Conservation (phyloP, 179 eudicot species). For the Patellifolia procumbens region DNA sequence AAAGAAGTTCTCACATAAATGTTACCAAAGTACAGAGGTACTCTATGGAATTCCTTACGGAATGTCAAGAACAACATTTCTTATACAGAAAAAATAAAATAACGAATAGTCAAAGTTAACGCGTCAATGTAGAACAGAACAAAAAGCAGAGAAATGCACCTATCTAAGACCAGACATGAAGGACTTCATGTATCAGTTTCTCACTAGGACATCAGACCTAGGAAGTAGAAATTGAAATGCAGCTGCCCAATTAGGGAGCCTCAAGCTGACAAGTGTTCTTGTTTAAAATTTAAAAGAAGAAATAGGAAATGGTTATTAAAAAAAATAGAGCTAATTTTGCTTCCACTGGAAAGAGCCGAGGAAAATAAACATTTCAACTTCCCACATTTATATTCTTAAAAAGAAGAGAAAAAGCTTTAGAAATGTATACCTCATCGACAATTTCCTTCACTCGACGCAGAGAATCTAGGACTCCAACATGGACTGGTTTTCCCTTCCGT, state of each 20-base stretch:
- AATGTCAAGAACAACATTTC: no score
- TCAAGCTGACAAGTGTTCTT: background rate
- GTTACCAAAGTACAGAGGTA: background rate
- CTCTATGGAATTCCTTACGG: background rate
- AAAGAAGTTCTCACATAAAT: background rate
- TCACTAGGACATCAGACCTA: background rate
- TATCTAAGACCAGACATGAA: background rate
- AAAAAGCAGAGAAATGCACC: background rate
- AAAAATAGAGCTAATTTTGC: background rate
- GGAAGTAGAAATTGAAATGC: background rate
- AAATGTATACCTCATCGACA: constrained; percentile 84
- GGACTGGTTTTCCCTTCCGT: constrained; percentile 66
- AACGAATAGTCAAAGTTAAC: no score
- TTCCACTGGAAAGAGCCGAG: background rate
- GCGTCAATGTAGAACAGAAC: no score
- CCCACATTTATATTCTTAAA: background rate
- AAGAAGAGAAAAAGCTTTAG: background rate
- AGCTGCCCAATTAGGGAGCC: background rate
- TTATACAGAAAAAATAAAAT: no score
- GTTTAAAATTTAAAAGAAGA: background rate
- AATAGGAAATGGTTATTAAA: background rate
- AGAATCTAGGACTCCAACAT: constrained; percentile 71
- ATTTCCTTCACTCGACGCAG: constrained; percentile 89
- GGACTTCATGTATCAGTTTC: background rate
- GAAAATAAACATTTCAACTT: background rate